Conservation (phyloP, 2,329 filamentous ascomycete species). For the Phyllosticta paracitricarpa region DNA sequence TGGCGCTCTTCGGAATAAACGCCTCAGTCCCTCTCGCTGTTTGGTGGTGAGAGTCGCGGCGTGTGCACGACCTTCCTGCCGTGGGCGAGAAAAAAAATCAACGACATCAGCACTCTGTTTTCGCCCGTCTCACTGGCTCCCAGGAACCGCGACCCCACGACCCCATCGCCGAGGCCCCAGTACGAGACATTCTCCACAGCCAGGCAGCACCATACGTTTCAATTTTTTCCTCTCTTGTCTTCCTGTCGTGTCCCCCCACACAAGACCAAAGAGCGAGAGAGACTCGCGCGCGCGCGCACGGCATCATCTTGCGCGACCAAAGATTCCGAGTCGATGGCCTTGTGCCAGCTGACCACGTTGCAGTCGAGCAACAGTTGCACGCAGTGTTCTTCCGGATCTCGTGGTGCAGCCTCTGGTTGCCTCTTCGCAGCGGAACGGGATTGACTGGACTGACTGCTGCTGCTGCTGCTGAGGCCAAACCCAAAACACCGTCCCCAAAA, state of each 20-base stretch:
- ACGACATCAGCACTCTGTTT: background rate
- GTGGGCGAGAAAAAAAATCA: background rate
- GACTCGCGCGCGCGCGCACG: background rate
- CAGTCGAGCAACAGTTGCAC: slow-evolving; percentile 5
- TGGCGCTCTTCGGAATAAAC: slow-evolving; percentile 1
- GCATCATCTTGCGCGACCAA: slow-evolving; percentile 6
- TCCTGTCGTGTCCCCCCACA: background rate
- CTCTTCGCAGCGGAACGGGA: background rate
- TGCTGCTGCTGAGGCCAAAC: too few relatives aligned
- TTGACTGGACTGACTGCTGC: too few relatives aligned
- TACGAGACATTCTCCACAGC: background rate
- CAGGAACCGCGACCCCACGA: slow-evolving; percentile 1
- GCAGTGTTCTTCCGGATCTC: slow-evolving; percentile 5
- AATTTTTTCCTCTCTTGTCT: background rate
- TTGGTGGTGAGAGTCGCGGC: too few relatives aligned
- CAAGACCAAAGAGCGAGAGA: background rate
- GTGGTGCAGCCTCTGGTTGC: slow-evolving; percentile 9
- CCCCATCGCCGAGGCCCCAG: background rate
- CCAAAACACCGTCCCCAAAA: background rate
- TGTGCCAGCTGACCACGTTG: slow-evolving; percentile 12
- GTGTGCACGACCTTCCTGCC: background rate
- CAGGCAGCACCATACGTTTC: background rate
- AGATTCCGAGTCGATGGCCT: slow-evolving; percentile 1
- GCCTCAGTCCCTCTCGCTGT: background rate
- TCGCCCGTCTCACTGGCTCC: background rate